Conservation (phyloP, 139 green algal genomes). For the Chara braunii region DNA sequence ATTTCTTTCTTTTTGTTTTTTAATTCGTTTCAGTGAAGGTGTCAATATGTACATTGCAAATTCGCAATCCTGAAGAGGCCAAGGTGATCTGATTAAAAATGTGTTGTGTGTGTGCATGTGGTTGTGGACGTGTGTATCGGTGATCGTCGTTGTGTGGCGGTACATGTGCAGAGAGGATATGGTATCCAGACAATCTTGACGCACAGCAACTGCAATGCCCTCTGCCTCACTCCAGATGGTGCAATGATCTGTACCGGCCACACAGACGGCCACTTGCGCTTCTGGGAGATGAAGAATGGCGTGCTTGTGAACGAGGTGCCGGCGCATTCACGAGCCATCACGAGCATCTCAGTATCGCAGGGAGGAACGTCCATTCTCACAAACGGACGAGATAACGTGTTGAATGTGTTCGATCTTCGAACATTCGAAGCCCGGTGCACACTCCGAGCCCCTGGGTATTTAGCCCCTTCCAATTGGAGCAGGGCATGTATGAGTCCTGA, state of each 20-base stretch:
- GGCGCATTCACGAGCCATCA: conserved; percentile 24
- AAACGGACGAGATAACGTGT: conserved; percentile 31
- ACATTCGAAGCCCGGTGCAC: conserved; percentile 1
- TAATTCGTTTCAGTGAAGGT: too few species aligned
- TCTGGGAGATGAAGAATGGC: conserved; percentile 39
- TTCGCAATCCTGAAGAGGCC: too few species aligned
- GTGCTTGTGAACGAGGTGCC: conserved; percentile 31
- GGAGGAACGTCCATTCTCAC: conserved; percentile 8
- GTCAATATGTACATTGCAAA: too few species aligned
- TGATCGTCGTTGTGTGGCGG: too few species aligned
- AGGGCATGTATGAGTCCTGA: conserved; percentile 29
- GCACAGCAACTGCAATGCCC: conserved; percentile 40
- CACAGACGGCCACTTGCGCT: conserved; percentile 34
- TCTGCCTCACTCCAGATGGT: conserved; percentile 30
- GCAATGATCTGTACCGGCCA: conserved; percentile 36
- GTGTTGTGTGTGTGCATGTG: too few species aligned
- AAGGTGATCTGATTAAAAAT: too few species aligned
- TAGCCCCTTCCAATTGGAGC: conserved; percentile 20
- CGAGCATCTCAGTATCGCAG: conserved; percentile 10
- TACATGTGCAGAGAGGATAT: conserved; percentile 28
- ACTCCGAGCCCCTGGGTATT: background rate
- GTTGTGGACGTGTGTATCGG: too few species aligned
- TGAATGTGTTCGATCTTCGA: conserved; percentile 30
- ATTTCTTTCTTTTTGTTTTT: too few species aligned
- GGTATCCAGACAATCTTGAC: conserved; percentile 38